phyloP scores from a whole-genome alignment of 345 rosid genomes.

The Camelina hispida region DNA sequence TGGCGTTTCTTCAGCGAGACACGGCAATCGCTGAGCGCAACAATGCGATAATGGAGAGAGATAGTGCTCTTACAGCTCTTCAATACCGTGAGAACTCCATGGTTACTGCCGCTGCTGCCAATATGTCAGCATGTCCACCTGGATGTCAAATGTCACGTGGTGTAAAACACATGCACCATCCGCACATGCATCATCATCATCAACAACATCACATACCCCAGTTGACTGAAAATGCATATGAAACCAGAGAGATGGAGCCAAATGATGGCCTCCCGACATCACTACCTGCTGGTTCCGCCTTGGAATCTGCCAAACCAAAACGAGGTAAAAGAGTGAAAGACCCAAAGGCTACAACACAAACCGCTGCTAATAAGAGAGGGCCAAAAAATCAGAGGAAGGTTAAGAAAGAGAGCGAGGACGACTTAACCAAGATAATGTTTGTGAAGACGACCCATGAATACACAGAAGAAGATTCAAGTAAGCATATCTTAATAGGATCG shows the following conservation, averaged over 20 bases:
- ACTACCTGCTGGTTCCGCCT: conserved; percentile 49
- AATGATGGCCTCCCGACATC: conserved; percentile 55
- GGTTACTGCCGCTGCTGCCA: conserved; percentile 43
- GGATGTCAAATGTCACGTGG: conserved; percentile 87
- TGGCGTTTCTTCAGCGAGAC: conserved; percentile 94
- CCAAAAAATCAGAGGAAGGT: conserved; percentile 70
- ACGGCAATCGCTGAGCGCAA: conserved; percentile 93
- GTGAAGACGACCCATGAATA: conserved; percentile 65
- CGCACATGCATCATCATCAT: conserved; percentile 70
- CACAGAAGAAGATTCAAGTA: conserved; percentile 56
- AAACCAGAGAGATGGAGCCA: conserved; percentile 63
- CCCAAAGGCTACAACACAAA: conserved; percentile 47
- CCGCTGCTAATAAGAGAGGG: conserved; percentile 64
- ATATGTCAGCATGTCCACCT: conserved; percentile 66
- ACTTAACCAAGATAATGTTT: conserved; percentile 62
- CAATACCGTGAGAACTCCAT: conserved; percentile 86
- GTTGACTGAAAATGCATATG: conserved; percentile 61
- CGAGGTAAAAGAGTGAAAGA: conserved; percentile 78
- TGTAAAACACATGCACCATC: conserved; percentile 83
- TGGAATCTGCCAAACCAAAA: conserved; percentile 66
- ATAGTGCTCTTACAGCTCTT: conserved; percentile 78
- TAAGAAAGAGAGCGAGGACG: conserved; percentile 78
- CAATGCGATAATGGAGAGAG: conserved; percentile 85
- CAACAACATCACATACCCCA: conserved; percentile 73
- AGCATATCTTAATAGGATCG: conserved; percentile 50